These are phyloP conservation scores for Debaryomycetaceae sp. DNA, from an alignment of 1,139 yeast species.

Conservation along the genomic window DNA sequence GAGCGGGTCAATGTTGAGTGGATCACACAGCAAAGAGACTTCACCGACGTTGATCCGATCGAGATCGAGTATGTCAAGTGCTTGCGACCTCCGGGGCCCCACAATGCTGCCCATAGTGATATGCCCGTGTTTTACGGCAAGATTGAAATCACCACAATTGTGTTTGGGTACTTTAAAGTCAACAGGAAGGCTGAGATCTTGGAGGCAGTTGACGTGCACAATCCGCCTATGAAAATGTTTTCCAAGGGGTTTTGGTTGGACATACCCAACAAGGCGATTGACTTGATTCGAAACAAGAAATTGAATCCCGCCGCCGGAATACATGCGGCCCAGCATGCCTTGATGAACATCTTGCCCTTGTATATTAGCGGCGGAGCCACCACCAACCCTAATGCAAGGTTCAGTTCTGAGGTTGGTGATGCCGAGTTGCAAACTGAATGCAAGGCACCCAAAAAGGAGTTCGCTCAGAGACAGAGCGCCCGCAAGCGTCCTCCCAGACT, in stretches of 20 bases:
- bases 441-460: constrained; percentile 94
- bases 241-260: constrained; percentile 93
- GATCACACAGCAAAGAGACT: constrained; percentile 88
- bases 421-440: constrained; percentile 89
- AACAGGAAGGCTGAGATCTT: constrained; percentile 71
- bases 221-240: constrained; percentile 68
- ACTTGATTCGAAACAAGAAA: constrained; percentile 48
- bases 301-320: constrained; percentile 82
- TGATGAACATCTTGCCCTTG: constrained; percentile 70
- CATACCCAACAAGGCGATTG: constrained; percentile 62
- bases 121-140: constrained; percentile 73
- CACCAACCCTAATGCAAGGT: constrained; percentile 43
- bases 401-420: constrained; percentile 40
- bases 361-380: constrained; percentile 41
- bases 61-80: constrained; percentile 66
- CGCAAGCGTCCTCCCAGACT: constrained; percentile 83
- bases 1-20: constrained; percentile 88
- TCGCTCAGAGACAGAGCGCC: constrained; percentile 63
- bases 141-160: constrained; percentile 65
- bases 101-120: constrained; percentile 44
- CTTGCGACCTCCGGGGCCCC: constrained; percentile 23
- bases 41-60: constrained; percentile 84
- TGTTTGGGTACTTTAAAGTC: constrained; percentile 89
- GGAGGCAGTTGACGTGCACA: constrained; percentile 89
- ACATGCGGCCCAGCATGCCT: constrained; percentile 94